Conservation (phyloP, 2,329 filamentous ascomycete genomes). For the Colletotrichum lini region DNA sequence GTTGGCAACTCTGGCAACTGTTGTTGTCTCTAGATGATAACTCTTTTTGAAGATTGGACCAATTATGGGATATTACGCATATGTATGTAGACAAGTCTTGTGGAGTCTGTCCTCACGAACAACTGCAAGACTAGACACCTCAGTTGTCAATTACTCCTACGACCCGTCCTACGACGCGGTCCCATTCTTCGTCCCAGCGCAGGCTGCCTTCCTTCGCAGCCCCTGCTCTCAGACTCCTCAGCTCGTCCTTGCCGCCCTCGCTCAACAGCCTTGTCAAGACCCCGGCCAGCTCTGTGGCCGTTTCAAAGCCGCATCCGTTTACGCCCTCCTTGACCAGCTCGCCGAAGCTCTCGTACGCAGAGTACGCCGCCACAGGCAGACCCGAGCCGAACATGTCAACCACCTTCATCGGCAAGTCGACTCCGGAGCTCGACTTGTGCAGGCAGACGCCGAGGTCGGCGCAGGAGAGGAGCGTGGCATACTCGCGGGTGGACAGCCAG, state of each 20-base stretch:
- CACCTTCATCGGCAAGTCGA: constrained; percentile 98
- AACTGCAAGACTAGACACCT: not conserved
- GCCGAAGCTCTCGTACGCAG: constrained; percentile 86
- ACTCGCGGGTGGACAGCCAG: constrained; percentile 88
- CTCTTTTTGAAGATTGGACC: too few species aligned
- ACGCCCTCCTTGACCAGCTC: constrained; percentile 91
- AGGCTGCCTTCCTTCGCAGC: constrained; percentile 81
- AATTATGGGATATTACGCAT: not conserved
- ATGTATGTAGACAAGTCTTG: not conserved
- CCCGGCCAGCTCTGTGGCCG: constrained; percentile 73
- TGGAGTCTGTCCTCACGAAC: not conserved
- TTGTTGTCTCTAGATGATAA: not conserved
- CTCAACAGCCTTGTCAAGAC: constrained; percentile 77
- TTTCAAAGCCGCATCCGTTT: constrained; percentile 90
- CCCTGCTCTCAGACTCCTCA: constrained; percentile 75
- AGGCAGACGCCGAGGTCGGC: constrained; percentile 93
- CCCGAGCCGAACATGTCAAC: constrained; percentile 99
- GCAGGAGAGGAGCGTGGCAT: constrained; percentile 85
- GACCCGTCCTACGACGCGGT: constrained; percentile 81
- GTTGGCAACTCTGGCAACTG: not conserved
- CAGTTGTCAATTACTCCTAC: constrained; percentile 65
- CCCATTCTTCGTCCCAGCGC: constrained; percentile 95
- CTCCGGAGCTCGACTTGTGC: constrained; percentile 93
- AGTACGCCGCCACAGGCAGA: constrained; percentile 90
- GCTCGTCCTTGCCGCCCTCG: constrained; percentile 63